These are phyloP conservation scores for Verticillium dahliae DNA, from an alignment of 2,329 filamentous ascomycete species.

Conservation along the genomic window DNA sequence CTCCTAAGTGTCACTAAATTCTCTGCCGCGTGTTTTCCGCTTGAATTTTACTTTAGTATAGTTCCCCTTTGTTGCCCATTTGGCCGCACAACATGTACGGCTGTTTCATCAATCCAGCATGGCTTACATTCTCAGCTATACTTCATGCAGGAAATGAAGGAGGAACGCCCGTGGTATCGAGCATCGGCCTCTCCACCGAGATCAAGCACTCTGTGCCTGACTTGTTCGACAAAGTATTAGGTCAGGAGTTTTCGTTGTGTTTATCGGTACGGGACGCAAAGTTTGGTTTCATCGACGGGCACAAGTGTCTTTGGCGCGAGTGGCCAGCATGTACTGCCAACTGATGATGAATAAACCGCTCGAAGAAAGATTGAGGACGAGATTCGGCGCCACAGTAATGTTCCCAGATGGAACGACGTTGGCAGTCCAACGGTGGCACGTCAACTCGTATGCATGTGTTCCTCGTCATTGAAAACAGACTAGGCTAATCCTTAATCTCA, in stretches of 20 bases:
- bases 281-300: slow-evolving; percentile 22
- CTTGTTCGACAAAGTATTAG: not conserved
- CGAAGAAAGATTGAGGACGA: slow-evolving; percentile 22
- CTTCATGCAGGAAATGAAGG: slow-evolving; percentile 19
- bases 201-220: slow-evolving; percentile 17
- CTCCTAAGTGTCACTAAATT: slow-evolving; percentile 23
- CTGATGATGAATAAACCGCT: slow-evolving; percentile 15
- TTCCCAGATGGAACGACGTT: slow-evolving; percentile 25
- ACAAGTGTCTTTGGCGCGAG: slow-evolving; percentile 23
- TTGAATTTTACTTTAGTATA: not conserved
- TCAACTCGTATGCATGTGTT: slow-evolving; percentile 16
- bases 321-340: slow-evolving; percentile 18
- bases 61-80: slow-evolving; percentile 27
- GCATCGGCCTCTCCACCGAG: slow-evolving; percentile 18
- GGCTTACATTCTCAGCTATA: slow-evolving; percentile 24
- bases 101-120: slow-evolving; percentile 29
- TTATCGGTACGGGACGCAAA: slow-evolving; percentile 19
- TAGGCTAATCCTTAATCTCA: not conserved
- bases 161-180: slow-evolving; percentile 25
- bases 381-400: slow-evolving; percentile 23
- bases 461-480: not conserved
- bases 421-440: slow-evolving; percentile 26
- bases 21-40: no score
- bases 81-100: slow-evolving; percentile 32
- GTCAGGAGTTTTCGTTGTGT: slow-evolving; percentile 22